Evolutionary conservation across 2,329 filamentous ascomycete species (phyloP), one percentile per base, ranked within the genome.

Genomic region (Botrytis paeoniae): DNA sequence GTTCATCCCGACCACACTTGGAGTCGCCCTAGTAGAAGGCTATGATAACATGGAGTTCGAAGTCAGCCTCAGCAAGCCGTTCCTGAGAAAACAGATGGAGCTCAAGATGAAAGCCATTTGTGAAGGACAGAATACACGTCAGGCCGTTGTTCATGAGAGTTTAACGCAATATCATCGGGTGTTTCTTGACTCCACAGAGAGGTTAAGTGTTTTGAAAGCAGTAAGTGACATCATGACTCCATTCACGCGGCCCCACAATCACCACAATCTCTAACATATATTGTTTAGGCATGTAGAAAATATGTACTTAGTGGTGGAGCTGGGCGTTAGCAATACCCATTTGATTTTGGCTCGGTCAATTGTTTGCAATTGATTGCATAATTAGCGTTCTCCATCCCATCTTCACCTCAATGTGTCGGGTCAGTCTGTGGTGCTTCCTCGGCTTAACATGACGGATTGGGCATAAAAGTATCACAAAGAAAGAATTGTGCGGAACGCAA

Each of bases 1-100:
- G 79, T 97, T 99, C 81, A 93, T 99, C 76, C 96, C 96, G 22
- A 98, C 95, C 12, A 92, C 93, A 70, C 87, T 99, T 54, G 96
- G 96, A 4, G 90, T 98, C 37, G 95, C 96, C 29, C 86, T 99
- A 70, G 95, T 98, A 75, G 89, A 97, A 81, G 96, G 96, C 1
- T 99, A 98, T 80, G 95, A 99, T 82, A 91, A 92, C 77, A 95
- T 99, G 87, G 93, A 94, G 73, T 92, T 97, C 75, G 95, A 97
- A 78, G 94, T 92, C 61, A 98, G 94, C 79, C 87, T 99, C 69
- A 93, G 94, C 81, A 98, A 98, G 82, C 96, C 96, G 0, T 98
- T 98, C 81, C 85, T 99, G 74, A 91, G 96, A 73, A 98, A 98
- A 83, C 94, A 99, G 85, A 98, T 98, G 94, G 96, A 99, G 83